phyloP scores from a whole-genome alignment of 2,329 filamentous ascomycete genomes.

The Zymoseptoria crescenta region DNA sequence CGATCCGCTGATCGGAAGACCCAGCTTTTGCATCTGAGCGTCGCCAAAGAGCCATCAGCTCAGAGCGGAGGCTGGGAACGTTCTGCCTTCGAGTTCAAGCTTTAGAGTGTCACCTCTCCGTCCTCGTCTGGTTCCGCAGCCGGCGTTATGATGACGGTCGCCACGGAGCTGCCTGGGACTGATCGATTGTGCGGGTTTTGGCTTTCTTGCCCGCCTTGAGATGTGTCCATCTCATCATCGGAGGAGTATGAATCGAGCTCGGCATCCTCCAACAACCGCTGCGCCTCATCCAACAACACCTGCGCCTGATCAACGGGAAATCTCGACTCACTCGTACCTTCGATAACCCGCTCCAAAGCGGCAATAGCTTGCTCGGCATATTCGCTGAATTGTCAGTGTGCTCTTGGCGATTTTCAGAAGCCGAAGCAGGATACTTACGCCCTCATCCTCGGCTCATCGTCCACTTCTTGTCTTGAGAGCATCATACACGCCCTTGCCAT shows the following conservation, averaged over 20 bases:
- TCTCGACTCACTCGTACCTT: background rate
- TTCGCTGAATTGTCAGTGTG: background rate
- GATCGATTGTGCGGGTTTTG: background rate
- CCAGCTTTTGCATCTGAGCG: constrained; percentile 46
- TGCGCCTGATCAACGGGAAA: background rate
- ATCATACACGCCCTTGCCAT: background rate
- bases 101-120: constrained; percentile 10
- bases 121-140: background rate
- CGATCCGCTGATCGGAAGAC: constrained; percentile 62
- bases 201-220: background rate
- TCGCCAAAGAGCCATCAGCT: constrained; percentile 13
- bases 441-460: constrained; percentile 5
- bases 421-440: background rate
- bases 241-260: background rate
- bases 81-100: constrained; percentile 26
- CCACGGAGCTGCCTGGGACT: background rate
- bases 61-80: constrained; percentile 26
- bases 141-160: background rate
- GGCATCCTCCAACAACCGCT: background rate
- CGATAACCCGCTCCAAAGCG: background rate
- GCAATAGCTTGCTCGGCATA: background rate
- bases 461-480: background rate
- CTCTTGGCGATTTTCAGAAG: background rate
- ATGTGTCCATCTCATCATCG: background rate
- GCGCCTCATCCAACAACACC: background rate